Conservation (phyloP, 2,329 filamentous ascomycete species). For the Dactylellina cionopaga region DNA sequence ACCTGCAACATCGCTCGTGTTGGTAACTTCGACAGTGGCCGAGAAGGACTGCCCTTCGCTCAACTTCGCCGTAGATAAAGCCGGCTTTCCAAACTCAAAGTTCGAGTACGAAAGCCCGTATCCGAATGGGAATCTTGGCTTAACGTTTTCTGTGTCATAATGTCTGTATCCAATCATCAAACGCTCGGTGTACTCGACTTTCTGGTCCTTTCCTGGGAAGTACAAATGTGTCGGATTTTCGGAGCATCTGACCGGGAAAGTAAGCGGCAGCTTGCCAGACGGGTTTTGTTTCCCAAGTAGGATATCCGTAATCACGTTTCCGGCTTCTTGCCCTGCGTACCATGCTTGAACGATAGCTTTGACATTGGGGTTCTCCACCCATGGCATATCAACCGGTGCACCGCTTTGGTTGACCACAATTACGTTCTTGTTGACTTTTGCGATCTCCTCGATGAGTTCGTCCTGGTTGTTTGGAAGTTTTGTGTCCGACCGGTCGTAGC, state of each 20-base stretch:
- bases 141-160: slow-evolving; percentile 70
- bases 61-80: slow-evolving; percentile 65
- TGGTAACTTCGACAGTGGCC: slow-evolving; percentile 67
- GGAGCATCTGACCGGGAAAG: slow-evolving; percentile 72
- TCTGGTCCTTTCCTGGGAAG: slow-evolving; percentile 76
- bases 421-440: slow-evolving; percentile 71
- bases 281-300: slow-evolving; percentile 74
- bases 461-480: slow-evolving; percentile 68
- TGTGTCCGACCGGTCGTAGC: slow-evolving; percentile 73
- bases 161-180: slow-evolving; percentile 78
- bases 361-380: slow-evolving; percentile 65
- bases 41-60: slow-evolving; percentile 65
- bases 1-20: slow-evolving; percentile 68
- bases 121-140: slow-evolving; percentile 73
- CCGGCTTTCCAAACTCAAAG: slow-evolving; percentile 70
- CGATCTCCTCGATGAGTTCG: slow-evolving; percentile 71
- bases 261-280: slow-evolving; percentile 75
- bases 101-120: slow-evolving; percentile 73
- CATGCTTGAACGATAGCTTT: slow-evolving; percentile 75
- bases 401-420: slow-evolving; percentile 75
- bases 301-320: slow-evolving; percentile 74
- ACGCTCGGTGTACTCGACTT: slow-evolving; percentile 76
- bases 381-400: slow-evolving; percentile 73
- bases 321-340: slow-evolving; percentile 74
- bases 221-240: slow-evolving; percentile 77